Evolutionary conservation across 495 filamentous ascomycete genomes (phyloP).

Genomic region (Astrocystis sublimbata): DNA sequence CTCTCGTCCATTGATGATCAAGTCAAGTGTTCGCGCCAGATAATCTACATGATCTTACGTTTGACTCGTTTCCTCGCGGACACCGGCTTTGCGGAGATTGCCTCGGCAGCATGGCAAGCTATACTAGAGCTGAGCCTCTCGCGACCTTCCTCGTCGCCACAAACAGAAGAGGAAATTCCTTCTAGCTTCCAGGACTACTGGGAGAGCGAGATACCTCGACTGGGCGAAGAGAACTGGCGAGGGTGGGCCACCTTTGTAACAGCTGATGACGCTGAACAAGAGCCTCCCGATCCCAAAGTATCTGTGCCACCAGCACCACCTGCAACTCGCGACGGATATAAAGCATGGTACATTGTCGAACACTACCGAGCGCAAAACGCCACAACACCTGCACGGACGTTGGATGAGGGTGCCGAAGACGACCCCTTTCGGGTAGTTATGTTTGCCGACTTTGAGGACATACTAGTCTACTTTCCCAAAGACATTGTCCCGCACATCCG

Average conservation of each 20-base stretch:
- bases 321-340: constrained; percentile 39
- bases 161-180: constrained; percentile 36
- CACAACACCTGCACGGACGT: constrained; percentile 66
- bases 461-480: constrained; percentile 56
- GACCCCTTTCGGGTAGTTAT: constrained; percentile 80
- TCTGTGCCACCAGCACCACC: constrained; percentile 20
- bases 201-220: constrained; percentile 79
- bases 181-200: constrained; percentile 69
- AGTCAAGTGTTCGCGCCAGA: constrained; percentile 47
- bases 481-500: constrained; percentile 35
- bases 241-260: constrained; percentile 66
- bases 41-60: constrained; percentile 73
- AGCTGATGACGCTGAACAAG: constrained; percentile 28
- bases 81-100: constrained; percentile 76
- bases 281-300: constrained; percentile 41
- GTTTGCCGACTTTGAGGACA: constrained; percentile 69
- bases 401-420: constrained; percentile 62
- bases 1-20: constrained; percentile 21
- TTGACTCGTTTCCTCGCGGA: constrained; percentile 73
- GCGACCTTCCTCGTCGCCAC: constrained; percentile 41
- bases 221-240: constrained; percentile 70
- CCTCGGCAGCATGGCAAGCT: constrained; percentile 80
- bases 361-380: constrained; percentile 46
- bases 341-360: constrained; percentile 65
- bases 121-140: constrained; percentile 74